These are phyloP conservation scores for Cordyceps sp. DNA, from an alignment of 2,329 filamentous ascomycete genomes.

Conservation along the genomic window DNA sequence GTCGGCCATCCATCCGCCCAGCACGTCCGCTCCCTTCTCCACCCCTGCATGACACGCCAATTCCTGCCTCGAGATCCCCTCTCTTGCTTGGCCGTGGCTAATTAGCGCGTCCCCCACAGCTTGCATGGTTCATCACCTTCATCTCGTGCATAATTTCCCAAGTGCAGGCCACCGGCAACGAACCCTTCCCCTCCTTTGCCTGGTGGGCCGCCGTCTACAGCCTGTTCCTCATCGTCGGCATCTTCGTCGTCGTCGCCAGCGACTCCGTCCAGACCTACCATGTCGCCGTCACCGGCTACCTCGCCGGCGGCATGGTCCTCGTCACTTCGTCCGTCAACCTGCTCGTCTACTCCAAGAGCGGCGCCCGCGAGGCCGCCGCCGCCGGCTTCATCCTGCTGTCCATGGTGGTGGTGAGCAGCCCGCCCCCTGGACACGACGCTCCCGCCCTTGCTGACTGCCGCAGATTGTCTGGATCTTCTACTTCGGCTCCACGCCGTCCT, in stretches of 20 bases:
- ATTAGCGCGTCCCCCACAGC: conserved; percentile 30
- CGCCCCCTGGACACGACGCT: not conserved
- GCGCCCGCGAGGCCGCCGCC: conserved; percentile 67
- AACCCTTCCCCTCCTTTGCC: conserved; percentile 62
- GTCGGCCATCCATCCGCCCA: too few species aligned
- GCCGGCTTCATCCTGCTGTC: conserved; percentile 89
- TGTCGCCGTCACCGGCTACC: conserved; percentile 78
- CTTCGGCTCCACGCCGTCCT: conserved; percentile 83
- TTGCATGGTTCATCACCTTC: conserved; percentile 90
- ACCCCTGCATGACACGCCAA: too few species aligned
- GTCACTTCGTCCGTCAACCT: conserved; percentile 76
- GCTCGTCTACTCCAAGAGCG: conserved; percentile 60
- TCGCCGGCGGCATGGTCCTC: conserved; percentile 68
- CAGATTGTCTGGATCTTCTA: conserved; percentile 98
- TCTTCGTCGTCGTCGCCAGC: conserved; percentile 70
- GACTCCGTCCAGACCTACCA: conserved; percentile 79
- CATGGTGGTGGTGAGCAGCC: conserved; percentile 63
- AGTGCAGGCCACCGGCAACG: conserved; percentile 23
- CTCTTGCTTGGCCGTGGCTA: conserved; percentile 4
- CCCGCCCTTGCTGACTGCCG: not conserved
- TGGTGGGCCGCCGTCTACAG: conserved; percentile 89
- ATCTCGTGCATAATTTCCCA: conserved; percentile 66
- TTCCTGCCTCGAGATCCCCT: not conserved
- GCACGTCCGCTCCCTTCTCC: too few species aligned
- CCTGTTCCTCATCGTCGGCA: conserved; percentile 64